Evolutionary conservation across 768 basidiomycete genomes (phyloP), one percentile per base, ranked within the genome.

Genomic region (Termitomyces sp.): DNA sequence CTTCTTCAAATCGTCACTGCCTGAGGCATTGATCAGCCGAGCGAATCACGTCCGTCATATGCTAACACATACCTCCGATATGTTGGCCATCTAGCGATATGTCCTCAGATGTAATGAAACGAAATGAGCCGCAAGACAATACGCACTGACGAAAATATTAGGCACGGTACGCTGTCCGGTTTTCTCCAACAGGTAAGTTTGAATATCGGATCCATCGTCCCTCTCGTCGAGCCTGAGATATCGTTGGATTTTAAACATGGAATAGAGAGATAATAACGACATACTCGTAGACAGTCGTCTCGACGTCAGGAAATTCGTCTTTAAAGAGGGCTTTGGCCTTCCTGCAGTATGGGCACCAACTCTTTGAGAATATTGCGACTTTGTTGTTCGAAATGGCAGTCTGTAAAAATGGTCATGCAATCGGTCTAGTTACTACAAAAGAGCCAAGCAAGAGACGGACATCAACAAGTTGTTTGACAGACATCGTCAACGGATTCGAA

Each of bases 131-230:
- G 8, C 17, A 43, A 14, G 7, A 40, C n/a, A 38, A 37, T 43
- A 76, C 80, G 79, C 62, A 91, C 89, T 82, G 69, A 93, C 81
- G 76, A 91, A 94, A 60, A 91, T 80, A 68, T 86, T 89, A 36
- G 92, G 92, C 5, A 94, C 92, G 11, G 87, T 88, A 25, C 82
- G 72, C 66, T 89, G 91, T 0, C 79, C 80, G 0, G 89, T 89
- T 80, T 85, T 88, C 66, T 81, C 58, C 2, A 11, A 25, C 4
- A 94, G 78, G 66, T 92, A 92, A 25, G 73, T 67, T 69, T 94
- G 92, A 59, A 93, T 90, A 0, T 68, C 84, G 17, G 63, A 17
- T 10, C 84, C 89, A 42, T 93, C 86, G 0, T 83, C 76, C 36
- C 74, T 74, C 54, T 77, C 63, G 70, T 91, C 86, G 52, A 92